phyloP scores from a whole-genome alignment of 352 stramenopile species.

The Pythium pyrilobum region DNA sequence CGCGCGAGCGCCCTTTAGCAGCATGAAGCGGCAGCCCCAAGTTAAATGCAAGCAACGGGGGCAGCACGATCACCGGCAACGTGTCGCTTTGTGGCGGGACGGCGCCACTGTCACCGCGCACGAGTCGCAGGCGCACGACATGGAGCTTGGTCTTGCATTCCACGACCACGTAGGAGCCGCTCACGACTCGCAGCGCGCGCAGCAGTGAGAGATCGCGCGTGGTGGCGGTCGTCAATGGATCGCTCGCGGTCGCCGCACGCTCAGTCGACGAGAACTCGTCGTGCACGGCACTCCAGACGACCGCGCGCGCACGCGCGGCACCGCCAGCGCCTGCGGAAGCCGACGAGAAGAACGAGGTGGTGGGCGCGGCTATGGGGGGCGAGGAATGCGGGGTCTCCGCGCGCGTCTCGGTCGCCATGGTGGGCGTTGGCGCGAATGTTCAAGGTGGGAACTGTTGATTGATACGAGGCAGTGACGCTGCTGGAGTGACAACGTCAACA shows the following conservation, averaged over 20 bases:
- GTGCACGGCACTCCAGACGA: constrained; percentile 11
- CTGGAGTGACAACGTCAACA: constrained; percentile 20
- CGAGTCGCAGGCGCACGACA: constrained; percentile 10
- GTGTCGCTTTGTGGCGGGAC: neutral
- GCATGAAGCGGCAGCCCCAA: constrained; percentile 48
- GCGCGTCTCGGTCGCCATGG: neutral
- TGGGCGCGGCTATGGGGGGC: neutral
- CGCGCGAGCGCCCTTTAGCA: constrained; percentile 14
- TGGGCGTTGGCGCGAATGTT: neutral
- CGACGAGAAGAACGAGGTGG: constrained; percentile 1
- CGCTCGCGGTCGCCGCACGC: neutral
- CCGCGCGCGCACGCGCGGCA: constrained; percentile 4
- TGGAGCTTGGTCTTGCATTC: neutral
- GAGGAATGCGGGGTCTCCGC: neutral
- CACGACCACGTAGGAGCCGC: constrained; percentile 18
- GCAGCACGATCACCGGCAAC: constrained; percentile 25
- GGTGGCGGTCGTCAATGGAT: constrained; percentile 3
- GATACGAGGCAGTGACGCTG: too few species aligned
- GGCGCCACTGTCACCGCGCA: neutral
- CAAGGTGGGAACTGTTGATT: constrained; percentile 4
- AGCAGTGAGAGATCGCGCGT: constrained; percentile 15
- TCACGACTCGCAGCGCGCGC: constrained; percentile 13
- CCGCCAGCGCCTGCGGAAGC: neutral
- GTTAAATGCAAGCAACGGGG: constrained; percentile 75
- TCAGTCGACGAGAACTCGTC: neutral